These are phyloP conservation scores for Luvunga scandens DNA, from an alignment of 345 rosid genomes.

Conservation along the genomic window DNA sequence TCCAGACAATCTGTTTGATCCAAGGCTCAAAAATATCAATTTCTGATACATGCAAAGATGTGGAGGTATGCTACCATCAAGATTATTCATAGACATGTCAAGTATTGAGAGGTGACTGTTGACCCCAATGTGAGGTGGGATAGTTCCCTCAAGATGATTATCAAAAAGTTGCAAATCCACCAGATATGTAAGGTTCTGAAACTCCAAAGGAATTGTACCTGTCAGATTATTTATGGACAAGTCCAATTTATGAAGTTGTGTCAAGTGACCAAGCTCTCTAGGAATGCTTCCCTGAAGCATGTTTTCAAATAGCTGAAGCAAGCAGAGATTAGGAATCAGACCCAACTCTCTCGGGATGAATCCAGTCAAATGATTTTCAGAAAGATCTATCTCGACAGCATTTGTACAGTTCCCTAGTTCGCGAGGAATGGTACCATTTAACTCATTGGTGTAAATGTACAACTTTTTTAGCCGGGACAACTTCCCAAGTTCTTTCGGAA, in stretches of 20 bases:
- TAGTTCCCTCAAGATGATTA: conserved; percentile 58
- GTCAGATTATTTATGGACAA: conserved; percentile 70
- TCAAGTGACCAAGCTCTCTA: conserved; percentile 55
- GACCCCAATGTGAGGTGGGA: conserved; percentile 65
- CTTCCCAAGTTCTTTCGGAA: conserved; percentile 62
- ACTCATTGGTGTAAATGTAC: conserved; percentile 63
- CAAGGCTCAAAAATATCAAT: conserved; percentile 70
- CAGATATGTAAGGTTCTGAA: conserved; percentile 55
- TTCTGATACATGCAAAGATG: conserved; percentile 63
- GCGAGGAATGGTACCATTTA: conserved; percentile 69
- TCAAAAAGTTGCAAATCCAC: conserved; percentile 70
- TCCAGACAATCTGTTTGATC: conserved; percentile 65
- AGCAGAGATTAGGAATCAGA: conserved; percentile 45
- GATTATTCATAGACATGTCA: conserved; percentile 62
- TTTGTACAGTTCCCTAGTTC: conserved; percentile 55
- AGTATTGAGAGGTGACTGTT: conserved; percentile 56
- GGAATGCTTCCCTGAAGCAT: conserved; percentile 63
- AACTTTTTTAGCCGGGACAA: conserved; percentile 47
- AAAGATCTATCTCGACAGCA: conserved; percentile 71
- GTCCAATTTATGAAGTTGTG: conserved; percentile 57
- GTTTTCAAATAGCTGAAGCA: conserved; percentile 76
- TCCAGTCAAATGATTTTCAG: conserved; percentile 67
- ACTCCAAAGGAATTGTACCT: conserved; percentile 57
- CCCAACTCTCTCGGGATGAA: conserved; percentile 59
- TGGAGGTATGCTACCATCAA: conserved; percentile 62